These are phyloP conservation scores for Fonsecaea monophora DNA, from an alignment of 2,329 filamentous ascomycete species.

Conservation along the genomic window DNA sequence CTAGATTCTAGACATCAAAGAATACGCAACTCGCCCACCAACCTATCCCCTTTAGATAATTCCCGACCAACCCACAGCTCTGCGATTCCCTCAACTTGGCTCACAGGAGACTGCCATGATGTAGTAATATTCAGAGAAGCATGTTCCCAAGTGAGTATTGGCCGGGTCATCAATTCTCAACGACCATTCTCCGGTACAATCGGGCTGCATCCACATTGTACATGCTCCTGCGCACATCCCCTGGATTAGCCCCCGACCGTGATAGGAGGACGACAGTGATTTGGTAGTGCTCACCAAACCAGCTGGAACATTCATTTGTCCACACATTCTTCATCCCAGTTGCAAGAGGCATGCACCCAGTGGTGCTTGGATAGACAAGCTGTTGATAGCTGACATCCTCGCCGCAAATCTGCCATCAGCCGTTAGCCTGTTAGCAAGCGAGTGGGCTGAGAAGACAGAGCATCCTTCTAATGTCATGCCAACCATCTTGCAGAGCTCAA, in stretches of 20 bases:
- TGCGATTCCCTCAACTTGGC: not conserved
- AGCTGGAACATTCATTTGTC: conserved; percentile 13
- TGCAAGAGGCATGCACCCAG: conserved; percentile 9
- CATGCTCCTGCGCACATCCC: conserved; percentile 7
- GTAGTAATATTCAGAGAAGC: conserved; percentile 19
- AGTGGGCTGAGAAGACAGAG: not conserved
- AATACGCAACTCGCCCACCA: not conserved
- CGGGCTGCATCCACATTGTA: conserved; percentile 21
- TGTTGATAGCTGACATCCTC: conserved; percentile 9
- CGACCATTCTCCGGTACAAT: conserved; percentile 17
- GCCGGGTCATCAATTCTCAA: conserved; percentile 15
- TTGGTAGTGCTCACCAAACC: conserved; percentile 2
- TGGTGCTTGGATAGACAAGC: conserved; percentile 9
- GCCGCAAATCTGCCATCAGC: conserved; percentile 1
- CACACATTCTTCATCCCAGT: conserved; percentile 17
- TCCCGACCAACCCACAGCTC: not conserved
- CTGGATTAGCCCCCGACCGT: not conserved
- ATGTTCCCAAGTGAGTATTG: conserved; percentile 12
- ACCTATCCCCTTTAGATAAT: not conserved
- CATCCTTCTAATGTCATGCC: not conserved
- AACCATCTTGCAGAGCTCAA: not conserved
- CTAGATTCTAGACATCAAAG: not conserved
- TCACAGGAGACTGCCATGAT: conserved; percentile 21
- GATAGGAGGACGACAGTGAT: not conserved
- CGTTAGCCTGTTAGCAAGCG: not conserved